These are phyloP conservation scores for Cryptococcus maquisensis DNA, from an alignment of 1,284 basidiomycete genomes.

Conservation along the genomic window DNA sequence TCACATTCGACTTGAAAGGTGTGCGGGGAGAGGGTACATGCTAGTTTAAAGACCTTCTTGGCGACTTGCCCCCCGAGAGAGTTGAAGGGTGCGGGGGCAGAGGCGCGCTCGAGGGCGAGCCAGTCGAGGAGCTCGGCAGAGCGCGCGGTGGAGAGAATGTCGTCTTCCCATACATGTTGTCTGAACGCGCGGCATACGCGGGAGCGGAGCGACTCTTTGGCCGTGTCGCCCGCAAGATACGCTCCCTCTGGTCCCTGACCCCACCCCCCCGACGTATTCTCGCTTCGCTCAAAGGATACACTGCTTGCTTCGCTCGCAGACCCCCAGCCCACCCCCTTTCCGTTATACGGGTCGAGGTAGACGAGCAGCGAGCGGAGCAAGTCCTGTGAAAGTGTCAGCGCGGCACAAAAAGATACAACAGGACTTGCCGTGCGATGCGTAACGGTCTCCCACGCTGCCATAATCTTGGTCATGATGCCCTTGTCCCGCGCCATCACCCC, in stretches of 20 bases:
- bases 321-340: no score
- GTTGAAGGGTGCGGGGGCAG: no score
- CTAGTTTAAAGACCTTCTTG: no score
- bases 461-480: conserved; percentile 21
- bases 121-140: conserved; percentile 56
- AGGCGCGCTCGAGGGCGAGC: conserved; percentile 56
- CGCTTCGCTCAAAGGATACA: no score
- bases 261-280: no score
- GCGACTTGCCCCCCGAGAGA: no score
- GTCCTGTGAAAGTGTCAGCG: conserved; percentile 13
- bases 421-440: neutral
- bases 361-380: conserved; percentile 41
- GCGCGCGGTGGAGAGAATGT: conserved; percentile 53
- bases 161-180: conserved; percentile 55
- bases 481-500: conserved; percentile 27
- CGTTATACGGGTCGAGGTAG: conserved; percentile 40
- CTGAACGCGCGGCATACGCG: conserved; percentile 10
- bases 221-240: conserved; percentile 10
- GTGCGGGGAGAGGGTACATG: no score
- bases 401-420: neutral
- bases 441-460: neutral
- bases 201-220: neutral
- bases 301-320: no score
- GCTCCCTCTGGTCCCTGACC: no score
- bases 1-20: no score